Percentiles rank a stretch among this genome's conserved stretches.
These are phyloP conservation scores for Tetrahymena malaccensis DNA, from an alignment of 73 alveolate species.

Conservation along the genomic window DNA sequence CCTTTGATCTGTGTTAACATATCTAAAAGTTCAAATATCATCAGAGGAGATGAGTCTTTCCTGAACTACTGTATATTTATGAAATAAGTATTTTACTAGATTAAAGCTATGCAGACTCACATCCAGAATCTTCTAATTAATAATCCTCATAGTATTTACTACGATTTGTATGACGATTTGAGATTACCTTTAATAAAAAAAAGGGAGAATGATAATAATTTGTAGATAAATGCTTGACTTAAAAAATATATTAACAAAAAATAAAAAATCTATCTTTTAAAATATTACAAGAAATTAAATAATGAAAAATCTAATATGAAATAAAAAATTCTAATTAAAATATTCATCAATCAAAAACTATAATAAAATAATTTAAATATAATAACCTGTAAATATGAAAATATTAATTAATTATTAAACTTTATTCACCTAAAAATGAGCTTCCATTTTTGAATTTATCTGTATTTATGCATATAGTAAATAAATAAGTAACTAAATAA, in stretches of 20 bases:
- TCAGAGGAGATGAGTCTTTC: not conserved
- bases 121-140: not conserved
- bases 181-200: not conserved
- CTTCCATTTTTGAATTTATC: not conserved
- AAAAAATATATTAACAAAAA: too few relatives aligned
- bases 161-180: not conserved
- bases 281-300: too few relatives aligned
- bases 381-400: not conserved
- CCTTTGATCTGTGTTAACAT: not conserved
- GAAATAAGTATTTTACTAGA: not conserved
- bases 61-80: not conserved
- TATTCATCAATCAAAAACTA: too few relatives aligned
- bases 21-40: not conserved
- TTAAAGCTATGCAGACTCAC: not conserved
- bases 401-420: too few relatives aligned
- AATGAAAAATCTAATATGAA: too few relatives aligned
- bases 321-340: too few relatives aligned
- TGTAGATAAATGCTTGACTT: not conserved
- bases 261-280: too few relatives aligned
- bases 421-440: too few relatives aligned
- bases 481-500: too few relatives aligned
- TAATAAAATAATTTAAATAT: too few relatives aligned
- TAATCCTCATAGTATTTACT: not conserved
- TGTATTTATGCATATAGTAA: too few relatives aligned
- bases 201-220: too few relatives aligned